Conservation (phyloP, 2,329 filamentous ascomycete species). For the Cercospora canescens region DNA sequence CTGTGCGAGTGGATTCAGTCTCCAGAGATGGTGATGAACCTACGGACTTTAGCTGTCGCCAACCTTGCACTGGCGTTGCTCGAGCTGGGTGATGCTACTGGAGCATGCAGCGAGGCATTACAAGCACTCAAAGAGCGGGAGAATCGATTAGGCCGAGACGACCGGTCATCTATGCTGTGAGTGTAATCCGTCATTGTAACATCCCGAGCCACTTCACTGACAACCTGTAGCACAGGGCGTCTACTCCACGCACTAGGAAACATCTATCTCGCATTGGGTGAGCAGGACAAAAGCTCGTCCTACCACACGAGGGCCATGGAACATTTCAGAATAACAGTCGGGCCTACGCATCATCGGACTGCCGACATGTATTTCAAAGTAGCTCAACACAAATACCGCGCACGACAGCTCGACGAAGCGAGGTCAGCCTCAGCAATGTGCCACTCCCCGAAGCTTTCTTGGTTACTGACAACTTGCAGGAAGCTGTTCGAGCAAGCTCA, state of each 20-base stretch:
- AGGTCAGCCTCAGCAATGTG: not conserved
- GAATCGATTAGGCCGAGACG: not conserved
- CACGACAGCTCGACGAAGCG: not conserved
- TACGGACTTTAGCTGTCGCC: not conserved
- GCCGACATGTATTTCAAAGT: conserved; percentile 9
- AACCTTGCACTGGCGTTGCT: not conserved
- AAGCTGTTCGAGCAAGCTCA: not conserved
- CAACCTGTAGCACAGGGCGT: not conserved
- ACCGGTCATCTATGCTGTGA: not conserved
- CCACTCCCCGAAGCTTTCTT: not conserved
- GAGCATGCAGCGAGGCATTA: not conserved
- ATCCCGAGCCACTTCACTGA: not conserved
- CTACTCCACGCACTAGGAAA: not conserved
- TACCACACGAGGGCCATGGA: conserved; percentile 1
- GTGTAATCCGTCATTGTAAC: not conserved
- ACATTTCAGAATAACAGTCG: not conserved
- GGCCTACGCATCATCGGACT: conserved; percentile 7
- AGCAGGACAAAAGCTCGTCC: not conserved
- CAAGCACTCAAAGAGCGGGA: not conserved
- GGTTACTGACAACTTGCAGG: not conserved
- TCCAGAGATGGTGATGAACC: not conserved
- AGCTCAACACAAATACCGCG: not conserved
- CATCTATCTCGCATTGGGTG: not conserved
- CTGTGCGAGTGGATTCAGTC: not conserved
- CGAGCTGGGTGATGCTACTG: not conserved